These are phyloP conservation scores for Musa beccarii DNA, from an alignment of 176 grass and related monocot genomes.

Conservation along the genomic window DNA sequence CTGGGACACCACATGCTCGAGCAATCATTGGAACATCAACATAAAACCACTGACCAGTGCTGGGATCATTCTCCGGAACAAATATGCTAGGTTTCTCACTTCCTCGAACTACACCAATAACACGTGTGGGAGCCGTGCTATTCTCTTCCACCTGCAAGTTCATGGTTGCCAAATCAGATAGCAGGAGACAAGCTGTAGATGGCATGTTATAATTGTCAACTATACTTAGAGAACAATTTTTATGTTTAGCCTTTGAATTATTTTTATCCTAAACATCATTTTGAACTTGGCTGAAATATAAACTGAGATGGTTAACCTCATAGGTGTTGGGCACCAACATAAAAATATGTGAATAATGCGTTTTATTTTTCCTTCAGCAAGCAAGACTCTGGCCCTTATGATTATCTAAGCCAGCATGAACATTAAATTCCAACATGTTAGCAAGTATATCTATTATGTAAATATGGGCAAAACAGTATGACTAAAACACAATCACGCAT, in stretches of 20 bases:
- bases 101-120: conserved; percentile 75
- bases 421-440: no score
- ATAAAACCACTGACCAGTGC: conserved; percentile 84
- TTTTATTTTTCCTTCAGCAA: no score
- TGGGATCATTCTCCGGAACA: conserved; percentile 86
- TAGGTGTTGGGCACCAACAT: background rate
- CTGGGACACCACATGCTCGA: conserved; percentile 54
- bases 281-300: background rate
- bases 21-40: conserved; percentile 81
- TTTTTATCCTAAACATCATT: no score
- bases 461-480: no score
- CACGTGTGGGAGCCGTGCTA: conserved; percentile 34
- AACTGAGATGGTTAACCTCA: background rate
- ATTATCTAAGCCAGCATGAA: no score
- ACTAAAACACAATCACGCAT: no score
- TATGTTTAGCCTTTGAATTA: no score
- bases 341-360: background rate
- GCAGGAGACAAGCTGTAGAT: background rate
- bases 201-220: background rate
- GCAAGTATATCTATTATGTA: no score
- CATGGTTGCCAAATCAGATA: conserved; percentile 18
- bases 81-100: conserved; percentile 95
- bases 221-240: background rate
- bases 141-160: conserved; percentile 47
- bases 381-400: no score